Evolutionary conservation across 2,329 filamentous ascomycete species (phyloP).

Genomic region (Nigrospora osmanthi): DNA sequence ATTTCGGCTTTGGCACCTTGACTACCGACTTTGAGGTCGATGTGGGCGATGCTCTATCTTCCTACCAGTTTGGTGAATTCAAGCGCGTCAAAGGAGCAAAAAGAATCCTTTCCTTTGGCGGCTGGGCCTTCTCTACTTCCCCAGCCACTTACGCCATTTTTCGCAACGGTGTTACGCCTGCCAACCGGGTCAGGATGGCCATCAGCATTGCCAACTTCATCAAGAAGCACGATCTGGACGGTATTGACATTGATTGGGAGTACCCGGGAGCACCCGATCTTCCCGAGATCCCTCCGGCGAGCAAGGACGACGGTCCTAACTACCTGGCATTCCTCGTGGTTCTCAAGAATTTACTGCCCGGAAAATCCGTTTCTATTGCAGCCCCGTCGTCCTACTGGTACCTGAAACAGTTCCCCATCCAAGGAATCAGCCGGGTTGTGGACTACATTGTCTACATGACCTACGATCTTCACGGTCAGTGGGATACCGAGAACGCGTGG

Average conservation of each 20-base stretch:
- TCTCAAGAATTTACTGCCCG: slow-evolving; percentile 13
- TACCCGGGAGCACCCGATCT: slow-evolving; percentile 22
- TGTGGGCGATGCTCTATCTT: slow-evolving; percentile 10
- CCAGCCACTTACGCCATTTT: slow-evolving; percentile 28
- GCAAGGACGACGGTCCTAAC: slow-evolving; percentile 18
- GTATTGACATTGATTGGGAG: slow-evolving; percentile 8
- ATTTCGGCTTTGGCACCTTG: slow-evolving; percentile 27
- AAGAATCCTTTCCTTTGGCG: slow-evolving; percentile 32
- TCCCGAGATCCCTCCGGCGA: slow-evolving; percentile 21
- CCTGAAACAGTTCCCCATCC: slow-evolving; percentile 17
- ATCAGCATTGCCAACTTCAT: slow-evolving; percentile 24
- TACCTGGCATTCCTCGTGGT: slow-evolving; percentile 23
- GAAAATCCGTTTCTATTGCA: slow-evolving; percentile 12
- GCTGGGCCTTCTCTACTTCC: slow-evolving; percentile 33
- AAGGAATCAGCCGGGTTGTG: slow-evolving; percentile 8
- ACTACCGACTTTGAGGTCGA: slow-evolving; percentile 14
- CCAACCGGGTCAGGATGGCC: slow-evolving; percentile 22
- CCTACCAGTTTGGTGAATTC: slow-evolving; percentile 23
- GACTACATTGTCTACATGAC: slow-evolving; percentile 14
- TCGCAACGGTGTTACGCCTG: slow-evolving; percentile 21
- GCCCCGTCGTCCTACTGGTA: slow-evolving; percentile 23
- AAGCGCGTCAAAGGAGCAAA: slow-evolving; percentile 19
- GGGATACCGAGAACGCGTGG: slow-evolving; percentile 20
- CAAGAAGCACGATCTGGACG: slow-evolving; percentile 20
- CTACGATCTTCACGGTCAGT: slow-evolving; percentile 15